Percentiles rank a stretch among this genome's conserved stretches.
These are phyloP conservation scores for Rhodotorula sp. DNA, from an alignment of 1,284 basidiomycete species.

Conservation along the genomic window DNA sequence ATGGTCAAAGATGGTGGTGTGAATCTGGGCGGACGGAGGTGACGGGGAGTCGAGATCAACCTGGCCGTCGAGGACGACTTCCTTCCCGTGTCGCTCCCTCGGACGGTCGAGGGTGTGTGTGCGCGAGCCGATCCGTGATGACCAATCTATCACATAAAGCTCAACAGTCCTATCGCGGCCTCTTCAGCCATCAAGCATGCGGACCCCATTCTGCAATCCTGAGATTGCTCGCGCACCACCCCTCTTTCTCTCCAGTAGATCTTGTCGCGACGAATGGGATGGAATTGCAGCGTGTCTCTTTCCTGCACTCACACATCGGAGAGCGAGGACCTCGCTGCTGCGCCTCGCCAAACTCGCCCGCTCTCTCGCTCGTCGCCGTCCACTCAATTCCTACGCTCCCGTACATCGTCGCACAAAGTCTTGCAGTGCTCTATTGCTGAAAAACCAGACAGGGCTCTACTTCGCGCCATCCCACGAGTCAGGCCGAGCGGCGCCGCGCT, in stretches of 20 bases:
- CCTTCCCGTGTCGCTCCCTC: not conserved
- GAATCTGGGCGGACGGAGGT: no score
- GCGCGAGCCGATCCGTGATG: conserved; percentile 1
- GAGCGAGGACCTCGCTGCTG: not conserved
- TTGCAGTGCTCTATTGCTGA: not conserved
- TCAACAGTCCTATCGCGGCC: conserved; percentile 7
- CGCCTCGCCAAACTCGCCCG: no score
- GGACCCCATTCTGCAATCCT: conserved; percentile 12
- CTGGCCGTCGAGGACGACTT: not conserved
- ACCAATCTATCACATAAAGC: conserved; percentile 1
- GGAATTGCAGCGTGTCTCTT: no score
- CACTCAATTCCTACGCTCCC: no score
- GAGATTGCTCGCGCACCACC: conserved; percentile 3
- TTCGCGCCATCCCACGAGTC: not conserved
- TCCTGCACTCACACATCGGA: no score
- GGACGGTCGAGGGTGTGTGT: not conserved
- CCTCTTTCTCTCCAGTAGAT: not conserved
- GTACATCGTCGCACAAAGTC: not conserved
- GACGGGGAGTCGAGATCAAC: no score
- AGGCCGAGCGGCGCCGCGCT: not conserved
- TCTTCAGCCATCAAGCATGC: conserved; percentile 1
- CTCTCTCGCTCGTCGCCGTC: not conserved
- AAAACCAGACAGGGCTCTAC: not conserved
- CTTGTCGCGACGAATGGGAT: no score
- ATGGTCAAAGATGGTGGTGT: no score